A percentile compares a stretch with the other conserved stretches of the same genome.
Evolutionary conservation across 176 grass and related monocot genomes (phyloP).

Genomic region (Ensete glaucum): DNA sequence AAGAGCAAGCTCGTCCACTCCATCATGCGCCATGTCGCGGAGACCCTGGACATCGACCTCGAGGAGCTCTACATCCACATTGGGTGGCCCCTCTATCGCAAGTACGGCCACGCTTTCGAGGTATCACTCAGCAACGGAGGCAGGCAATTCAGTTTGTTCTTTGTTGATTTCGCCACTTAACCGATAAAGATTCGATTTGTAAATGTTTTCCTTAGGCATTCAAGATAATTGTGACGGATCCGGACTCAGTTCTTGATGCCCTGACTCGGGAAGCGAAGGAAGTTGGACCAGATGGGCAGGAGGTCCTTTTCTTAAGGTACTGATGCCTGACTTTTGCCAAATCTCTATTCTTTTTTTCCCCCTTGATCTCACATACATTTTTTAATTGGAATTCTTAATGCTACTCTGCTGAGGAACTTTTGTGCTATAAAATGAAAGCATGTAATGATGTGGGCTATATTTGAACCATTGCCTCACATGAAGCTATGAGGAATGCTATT

Average conservation of each 20-base stretch:
- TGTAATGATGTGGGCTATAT: neutral
- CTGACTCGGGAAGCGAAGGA: conserved; percentile 54
- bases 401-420: neutral
- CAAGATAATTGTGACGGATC: conserved; percentile 61
- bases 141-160: too few relatives aligned
- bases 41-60: conserved; percentile 75
- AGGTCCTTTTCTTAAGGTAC: conserved; percentile 40
- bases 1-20: conserved; percentile 95
- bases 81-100: conserved; percentile 79
- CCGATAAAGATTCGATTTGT: neutral
- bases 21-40: conserved; percentile 96
- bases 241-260: conserved; percentile 42
- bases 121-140: conserved; percentile 3
- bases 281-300: conserved; percentile 49
- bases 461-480: conserved; percentile 10
- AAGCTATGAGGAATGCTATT: conserved; percentile 71
- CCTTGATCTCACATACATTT: neutral
- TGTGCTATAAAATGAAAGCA: too few relatives aligned
- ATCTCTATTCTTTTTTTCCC: neutral
- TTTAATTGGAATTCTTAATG: conserved; percentile 1
- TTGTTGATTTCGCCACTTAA: too few relatives aligned
- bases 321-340: conserved; percentile 7
- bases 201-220: conserved; percentile 35
- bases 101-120: conserved; percentile 84
- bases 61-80: conserved; percentile 70